These are phyloP conservation scores for Verticillium klebahnii DNA, from an alignment of 2,329 filamentous ascomycete species.

Conservation along the genomic window DNA sequence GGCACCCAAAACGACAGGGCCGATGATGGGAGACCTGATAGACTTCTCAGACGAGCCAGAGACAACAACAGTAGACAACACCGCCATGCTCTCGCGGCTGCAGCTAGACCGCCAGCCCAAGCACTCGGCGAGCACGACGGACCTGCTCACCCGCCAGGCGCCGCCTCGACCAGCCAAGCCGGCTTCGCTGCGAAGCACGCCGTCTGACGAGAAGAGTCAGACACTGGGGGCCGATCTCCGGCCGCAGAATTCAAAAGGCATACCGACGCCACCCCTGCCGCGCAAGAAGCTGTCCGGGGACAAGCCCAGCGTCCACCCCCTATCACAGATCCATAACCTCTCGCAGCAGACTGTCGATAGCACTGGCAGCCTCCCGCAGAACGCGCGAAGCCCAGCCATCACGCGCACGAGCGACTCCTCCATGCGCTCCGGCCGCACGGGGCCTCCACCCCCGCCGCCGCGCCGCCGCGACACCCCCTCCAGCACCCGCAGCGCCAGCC, in stretches of 20 bases:
- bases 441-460: slow-evolving; percentile 39
- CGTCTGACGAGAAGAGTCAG: slow-evolving; percentile 21
- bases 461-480: slow-evolving; percentile 38
- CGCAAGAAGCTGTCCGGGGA: slow-evolving; percentile 24
- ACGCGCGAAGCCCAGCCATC: slow-evolving; percentile 3
- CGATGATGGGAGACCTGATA: slow-evolving; percentile 54
- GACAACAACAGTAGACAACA: slow-evolving; percentile 23
- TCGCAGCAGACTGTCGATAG: slow-evolving; percentile 25
- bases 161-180: slow-evolving; percentile 54
- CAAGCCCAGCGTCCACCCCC: slow-evolving; percentile 27
- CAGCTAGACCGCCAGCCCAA: slow-evolving; percentile 17
- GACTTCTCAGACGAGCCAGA: slow-evolving; percentile 53
- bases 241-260: background rate
- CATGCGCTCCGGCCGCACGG: slow-evolving; percentile 1
- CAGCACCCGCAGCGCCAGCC: slow-evolving; percentile 24
- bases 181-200: slow-evolving; percentile 42
- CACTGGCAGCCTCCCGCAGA: slow-evolving; percentile 9
- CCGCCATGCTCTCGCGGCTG: slow-evolving; percentile 22
- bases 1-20: slow-evolving; percentile 25
- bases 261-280: slow-evolving; percentile 24
- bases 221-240: slow-evolving; percentile 1
- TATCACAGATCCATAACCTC: slow-evolving; percentile 35
- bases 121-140: slow-evolving; percentile 20
- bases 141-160: slow-evolving; percentile 22
- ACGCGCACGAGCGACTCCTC: background rate